Conservation (phyloP, 2,329 filamentous ascomycete genomes). For the Venturia asperata region DNA sequence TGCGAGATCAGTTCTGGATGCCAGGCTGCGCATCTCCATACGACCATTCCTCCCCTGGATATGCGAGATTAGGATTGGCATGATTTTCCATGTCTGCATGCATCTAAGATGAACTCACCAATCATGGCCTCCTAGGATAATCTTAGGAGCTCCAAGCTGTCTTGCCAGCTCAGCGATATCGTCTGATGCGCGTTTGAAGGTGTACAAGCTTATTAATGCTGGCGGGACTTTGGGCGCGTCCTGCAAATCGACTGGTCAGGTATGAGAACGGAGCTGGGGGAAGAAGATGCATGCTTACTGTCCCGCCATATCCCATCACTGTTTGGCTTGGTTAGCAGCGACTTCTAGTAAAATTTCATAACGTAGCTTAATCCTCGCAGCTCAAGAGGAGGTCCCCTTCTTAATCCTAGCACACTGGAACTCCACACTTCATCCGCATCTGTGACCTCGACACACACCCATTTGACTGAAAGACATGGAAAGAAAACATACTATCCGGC, state of each 20-base stretch:
- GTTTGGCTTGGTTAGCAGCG: background rate
- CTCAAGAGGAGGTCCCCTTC: too few relatives aligned
- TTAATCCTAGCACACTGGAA: too few relatives aligned
- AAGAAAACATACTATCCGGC: conserved; percentile 50
- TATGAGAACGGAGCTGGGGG: background rate
- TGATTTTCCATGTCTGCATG: background rate
- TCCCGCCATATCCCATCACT: conserved; percentile 45
- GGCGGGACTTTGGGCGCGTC: conserved; percentile 50
- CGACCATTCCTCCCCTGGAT: conserved; percentile 20
- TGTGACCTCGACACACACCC: too few relatives aligned
- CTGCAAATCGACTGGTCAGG: conserved; percentile 24
- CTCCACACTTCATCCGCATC: too few relatives aligned
- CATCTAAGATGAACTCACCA: conserved; percentile 45
- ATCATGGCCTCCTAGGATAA: conserved; percentile 87
- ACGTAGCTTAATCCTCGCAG: background rate
- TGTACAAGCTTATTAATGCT: conserved; percentile 55
- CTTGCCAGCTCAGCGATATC: conserved; percentile 68
- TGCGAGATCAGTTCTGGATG: conserved; percentile 60
- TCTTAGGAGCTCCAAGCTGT: conserved; percentile 47
- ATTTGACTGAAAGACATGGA: background rate
- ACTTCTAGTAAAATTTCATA: background rate
- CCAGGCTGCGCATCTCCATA: conserved; percentile 20
- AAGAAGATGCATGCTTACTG: conserved; percentile 36
- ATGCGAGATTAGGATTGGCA: background rate
- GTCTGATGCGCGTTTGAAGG: conserved; percentile 61